These are phyloP conservation scores for Saksenaea vasiformis DNA, from an alignment of 371 early-diverging fungal species.

Conservation along the genomic window DNA sequence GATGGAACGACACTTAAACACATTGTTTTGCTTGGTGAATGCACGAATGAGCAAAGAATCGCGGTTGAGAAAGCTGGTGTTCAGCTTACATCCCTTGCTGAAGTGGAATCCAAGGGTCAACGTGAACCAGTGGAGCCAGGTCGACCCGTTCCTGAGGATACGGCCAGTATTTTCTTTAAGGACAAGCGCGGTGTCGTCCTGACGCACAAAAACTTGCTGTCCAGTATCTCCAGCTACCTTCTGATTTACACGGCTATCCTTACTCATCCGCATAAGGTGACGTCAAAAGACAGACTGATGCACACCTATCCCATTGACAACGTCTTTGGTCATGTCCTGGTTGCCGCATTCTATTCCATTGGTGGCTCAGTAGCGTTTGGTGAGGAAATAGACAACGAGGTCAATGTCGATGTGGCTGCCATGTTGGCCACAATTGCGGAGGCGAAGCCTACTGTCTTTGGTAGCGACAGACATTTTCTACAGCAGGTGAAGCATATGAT, in stretches of 20 bases:
- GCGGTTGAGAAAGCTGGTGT: conserved; percentile 23
- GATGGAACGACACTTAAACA: conserved; percentile 24
- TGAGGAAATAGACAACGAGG: conserved; percentile 51
- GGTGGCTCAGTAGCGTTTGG: conserved; percentile 82
- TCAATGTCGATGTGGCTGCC: conserved; percentile 28
- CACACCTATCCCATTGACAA: conserved; percentile 46
- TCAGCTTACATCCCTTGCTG: conserved; percentile 29
- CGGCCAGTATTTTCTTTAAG: conserved; percentile 45
- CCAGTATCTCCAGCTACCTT: conserved; percentile 36
- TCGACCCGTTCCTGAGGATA: conserved; percentile 32
- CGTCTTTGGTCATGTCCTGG: conserved; percentile 36
- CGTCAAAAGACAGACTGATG: conserved; percentile 40
- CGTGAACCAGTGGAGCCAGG: conserved; percentile 24
- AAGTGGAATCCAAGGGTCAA: conserved; percentile 33
- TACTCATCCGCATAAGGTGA: conserved; percentile 46
- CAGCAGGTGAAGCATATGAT: conserved; percentile 34
- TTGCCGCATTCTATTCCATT: conserved; percentile 31
- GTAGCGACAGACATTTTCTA: conserved; percentile 37
- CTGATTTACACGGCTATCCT: conserved; percentile 21
- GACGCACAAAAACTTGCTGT: conserved; percentile 36
- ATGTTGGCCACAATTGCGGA: conserved; percentile 30
- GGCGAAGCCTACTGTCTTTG: conserved; percentile 82
- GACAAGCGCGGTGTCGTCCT: conserved; percentile 43
- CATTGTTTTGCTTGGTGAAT: conserved; percentile 32
- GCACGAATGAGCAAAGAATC: conserved; percentile 12